A percentile compares a stretch with the other conserved stretches of the same genome.
Conservation (phyloP, 2,329 filamentous ascomycete genomes). For the Aspergillus arachidicola region DNA sequence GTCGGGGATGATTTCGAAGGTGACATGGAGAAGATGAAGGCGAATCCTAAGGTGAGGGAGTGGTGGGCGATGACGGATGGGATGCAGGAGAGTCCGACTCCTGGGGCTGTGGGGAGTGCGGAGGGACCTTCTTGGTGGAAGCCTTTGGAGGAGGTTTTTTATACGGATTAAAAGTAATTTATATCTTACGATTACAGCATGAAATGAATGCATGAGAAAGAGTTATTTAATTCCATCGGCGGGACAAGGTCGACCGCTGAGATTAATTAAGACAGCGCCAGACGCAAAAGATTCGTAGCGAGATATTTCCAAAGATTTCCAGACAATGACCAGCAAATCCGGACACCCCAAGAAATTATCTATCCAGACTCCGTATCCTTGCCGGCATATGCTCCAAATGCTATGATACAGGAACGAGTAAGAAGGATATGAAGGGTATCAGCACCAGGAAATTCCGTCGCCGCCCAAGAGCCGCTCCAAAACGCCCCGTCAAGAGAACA, state of each 20-base stretch:
- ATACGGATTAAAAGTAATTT: conserved; percentile 25
- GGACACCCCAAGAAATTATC: background rate
- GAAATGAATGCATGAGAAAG: background rate
- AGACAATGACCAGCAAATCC: conserved; percentile 9
- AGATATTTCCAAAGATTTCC: conserved; percentile 6
- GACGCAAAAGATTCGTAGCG: background rate
- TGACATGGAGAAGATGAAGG: conserved; percentile 76
- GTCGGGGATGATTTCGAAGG: conserved; percentile 70
- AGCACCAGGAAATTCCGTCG: conserved; percentile 22
- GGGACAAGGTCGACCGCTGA: background rate
- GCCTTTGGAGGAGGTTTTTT: conserved; percentile 38
- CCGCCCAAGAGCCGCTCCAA: conserved; percentile 23
- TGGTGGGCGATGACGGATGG: conserved; percentile 83
- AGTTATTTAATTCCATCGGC: background rate
- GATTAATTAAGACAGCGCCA: background rate
- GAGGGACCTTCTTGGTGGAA: conserved; percentile 43
- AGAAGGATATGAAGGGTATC: conserved; percentile 28
- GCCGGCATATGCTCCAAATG: background rate
- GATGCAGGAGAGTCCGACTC: conserved; percentile 58
- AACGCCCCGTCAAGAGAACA: conserved; percentile 23
- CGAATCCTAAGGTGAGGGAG: conserved; percentile 71
- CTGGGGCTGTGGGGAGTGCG: conserved; percentile 35
- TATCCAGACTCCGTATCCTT: background rate
- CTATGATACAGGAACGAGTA: background rate
- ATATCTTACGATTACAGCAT: background rate